These are phyloP conservation scores for Diplodia corticola DNA, from an alignment of 2,329 filamentous ascomycete genomes.

Conservation along the genomic window DNA sequence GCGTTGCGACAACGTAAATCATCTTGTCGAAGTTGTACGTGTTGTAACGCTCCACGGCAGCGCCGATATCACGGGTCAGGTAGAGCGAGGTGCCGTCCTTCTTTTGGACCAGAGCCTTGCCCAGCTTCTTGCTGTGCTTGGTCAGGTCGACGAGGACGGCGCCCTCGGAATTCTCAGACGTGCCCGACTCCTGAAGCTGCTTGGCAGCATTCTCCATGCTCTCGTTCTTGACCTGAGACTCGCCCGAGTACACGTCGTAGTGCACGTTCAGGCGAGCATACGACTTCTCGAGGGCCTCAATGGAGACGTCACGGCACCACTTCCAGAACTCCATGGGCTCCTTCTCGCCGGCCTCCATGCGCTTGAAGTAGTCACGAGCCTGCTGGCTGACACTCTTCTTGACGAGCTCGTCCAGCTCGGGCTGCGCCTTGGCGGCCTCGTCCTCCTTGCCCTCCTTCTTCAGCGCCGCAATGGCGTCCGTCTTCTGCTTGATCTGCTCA, in stretches of 20 bases:
- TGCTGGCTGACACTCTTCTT: conserved; percentile 63
- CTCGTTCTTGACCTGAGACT: conserved; percentile 65
- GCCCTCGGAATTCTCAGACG: conserved; percentile 65
- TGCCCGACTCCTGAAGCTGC: conserved; percentile 58
- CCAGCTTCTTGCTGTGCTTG: conserved; percentile 69
- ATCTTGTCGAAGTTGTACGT: conserved; percentile 66
- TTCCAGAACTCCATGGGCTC: conserved; percentile 63
- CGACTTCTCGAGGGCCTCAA: conserved; percentile 64
- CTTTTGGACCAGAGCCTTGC: conserved; percentile 66
- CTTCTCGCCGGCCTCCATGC: conserved; percentile 64
- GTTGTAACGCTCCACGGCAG: conserved; percentile 62
- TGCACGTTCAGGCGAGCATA: conserved; percentile 65
- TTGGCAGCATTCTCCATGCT: conserved; percentile 63
- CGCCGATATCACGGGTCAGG: conserved; percentile 68
- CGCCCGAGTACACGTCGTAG: conserved; percentile 68
- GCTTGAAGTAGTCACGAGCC: conserved; percentile 70
- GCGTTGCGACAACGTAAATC: conserved; percentile 66
- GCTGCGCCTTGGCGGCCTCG: conserved; percentile 26
- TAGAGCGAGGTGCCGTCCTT: conserved; percentile 69
- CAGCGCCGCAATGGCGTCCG: conserved; percentile 37
- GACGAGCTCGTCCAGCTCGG: conserved; percentile 37
- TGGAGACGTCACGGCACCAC: conserved; percentile 64
- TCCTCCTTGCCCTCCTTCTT: conserved; percentile 37
- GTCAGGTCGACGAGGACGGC: conserved; percentile 69
- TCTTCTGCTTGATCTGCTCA: conserved; percentile 59